phyloP scores from a whole-genome alignment of 371 early-diverging fungal species.

The Actinomucor elegans region DNA sequence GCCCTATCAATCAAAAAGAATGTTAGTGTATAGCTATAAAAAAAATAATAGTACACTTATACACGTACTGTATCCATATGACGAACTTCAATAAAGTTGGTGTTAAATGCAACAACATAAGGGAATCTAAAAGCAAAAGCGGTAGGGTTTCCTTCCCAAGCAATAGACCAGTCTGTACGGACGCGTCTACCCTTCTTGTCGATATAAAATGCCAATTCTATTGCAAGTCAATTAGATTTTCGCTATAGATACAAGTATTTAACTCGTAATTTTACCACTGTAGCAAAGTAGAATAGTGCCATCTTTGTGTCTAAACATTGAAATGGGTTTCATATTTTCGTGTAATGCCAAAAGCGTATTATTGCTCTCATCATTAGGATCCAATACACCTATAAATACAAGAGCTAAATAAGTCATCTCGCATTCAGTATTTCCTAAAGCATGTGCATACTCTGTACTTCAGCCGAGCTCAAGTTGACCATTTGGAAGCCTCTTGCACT shows the following conservation, averaged over 20 bases:
- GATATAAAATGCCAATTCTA: slow-evolving; percentile 90
- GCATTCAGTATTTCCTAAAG: not conserved
- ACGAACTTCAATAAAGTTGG: slow-evolving; percentile 86
- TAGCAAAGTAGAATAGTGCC: slow-evolving; percentile 89
- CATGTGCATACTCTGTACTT: slow-evolving; percentile 50
- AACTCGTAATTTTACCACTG: slow-evolving; percentile 46
- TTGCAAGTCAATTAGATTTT: not conserved
- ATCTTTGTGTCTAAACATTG: slow-evolving; percentile 77
- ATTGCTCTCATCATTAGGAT: slow-evolving; percentile 44
- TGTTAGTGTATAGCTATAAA: not conserved
- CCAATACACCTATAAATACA: slow-evolving; percentile 39
- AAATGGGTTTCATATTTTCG: slow-evolving; percentile 66
- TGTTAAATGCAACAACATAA: slow-evolving; percentile 86
- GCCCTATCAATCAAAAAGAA: slow-evolving; percentile 30
- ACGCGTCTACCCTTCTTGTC: slow-evolving; percentile 75
- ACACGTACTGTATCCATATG: slow-evolving; percentile 67
- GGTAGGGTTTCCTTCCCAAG: slow-evolving; percentile 75
- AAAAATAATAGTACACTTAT: no score
- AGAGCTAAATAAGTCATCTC: not conserved
- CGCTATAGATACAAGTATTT: not conserved
- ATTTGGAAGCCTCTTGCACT: slow-evolving; percentile 93
- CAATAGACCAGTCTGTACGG: slow-evolving; percentile 71
- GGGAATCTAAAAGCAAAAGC: slow-evolving; percentile 78
- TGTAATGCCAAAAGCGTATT: slow-evolving; percentile 23
- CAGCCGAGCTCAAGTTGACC: slow-evolving; percentile 80